Conservation (phyloP, 208 protist genomes). For the Leishmania lainsoni region DNA sequence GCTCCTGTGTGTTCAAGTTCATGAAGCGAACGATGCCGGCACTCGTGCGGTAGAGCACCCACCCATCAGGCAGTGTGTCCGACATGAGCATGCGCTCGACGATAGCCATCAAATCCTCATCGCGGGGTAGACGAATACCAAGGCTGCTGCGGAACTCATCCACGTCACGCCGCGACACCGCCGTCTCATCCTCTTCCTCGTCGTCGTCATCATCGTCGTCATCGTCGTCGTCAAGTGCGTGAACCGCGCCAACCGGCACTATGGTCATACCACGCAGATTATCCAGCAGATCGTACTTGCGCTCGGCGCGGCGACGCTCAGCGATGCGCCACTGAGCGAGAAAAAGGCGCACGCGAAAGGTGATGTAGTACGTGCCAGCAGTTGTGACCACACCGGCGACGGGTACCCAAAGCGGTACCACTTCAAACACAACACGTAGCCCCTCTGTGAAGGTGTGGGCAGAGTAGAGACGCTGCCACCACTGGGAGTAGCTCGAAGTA, state of each 20-base stretch:
- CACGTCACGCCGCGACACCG: constrained; percentile 76
- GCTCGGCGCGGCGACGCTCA: constrained; percentile 69
- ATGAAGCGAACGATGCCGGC: constrained; percentile 87
- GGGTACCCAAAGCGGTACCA: constrained; percentile 75
- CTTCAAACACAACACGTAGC: constrained; percentile 44
- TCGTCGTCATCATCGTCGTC: constrained; percentile 67
- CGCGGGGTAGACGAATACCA: constrained; percentile 79
- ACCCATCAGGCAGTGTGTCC: constrained; percentile 84
- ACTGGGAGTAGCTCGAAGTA: constrained; percentile 17
- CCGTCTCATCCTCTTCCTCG: constrained; percentile 66
- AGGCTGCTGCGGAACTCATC: constrained; percentile 88
- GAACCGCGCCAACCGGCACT: constrained; percentile 40
- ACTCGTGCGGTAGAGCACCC: constrained; percentile 89
- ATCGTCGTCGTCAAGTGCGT: constrained; percentile 49
- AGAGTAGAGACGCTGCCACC: constrained; percentile 60
- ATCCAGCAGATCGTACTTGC: constrained; percentile 73
- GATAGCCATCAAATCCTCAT: constrained; percentile 80
- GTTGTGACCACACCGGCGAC: constrained; percentile 44
- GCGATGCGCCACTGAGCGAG: constrained; percentile 75
- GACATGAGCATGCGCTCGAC: constrained; percentile 86
- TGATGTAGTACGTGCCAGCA: constrained; percentile 59
- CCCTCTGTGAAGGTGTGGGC: constrained; percentile 64
- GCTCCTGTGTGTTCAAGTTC: constrained; percentile 90
- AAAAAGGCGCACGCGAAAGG: constrained; percentile 73
- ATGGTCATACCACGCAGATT: constrained; percentile 50